Conservation (phyloP, 495 filamentous ascomycete genomes). For the Xylaria longipes region DNA sequence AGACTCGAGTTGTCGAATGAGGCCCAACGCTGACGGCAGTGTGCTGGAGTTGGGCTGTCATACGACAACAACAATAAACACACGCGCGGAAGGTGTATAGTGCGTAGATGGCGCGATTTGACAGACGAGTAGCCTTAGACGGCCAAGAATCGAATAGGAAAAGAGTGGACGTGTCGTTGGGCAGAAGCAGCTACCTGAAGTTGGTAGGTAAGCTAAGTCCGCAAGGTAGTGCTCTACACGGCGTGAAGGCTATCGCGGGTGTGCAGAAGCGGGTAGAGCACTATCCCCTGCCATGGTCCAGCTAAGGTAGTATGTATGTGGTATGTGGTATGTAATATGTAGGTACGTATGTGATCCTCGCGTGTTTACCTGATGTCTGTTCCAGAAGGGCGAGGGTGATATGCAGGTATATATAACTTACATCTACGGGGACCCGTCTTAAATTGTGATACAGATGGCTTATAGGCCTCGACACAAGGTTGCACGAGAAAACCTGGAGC, state of each 20-base stretch:
- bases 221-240: slow-evolving; percentile 24
- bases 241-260: slow-evolving; percentile 32
- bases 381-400: slow-evolving; percentile 24
- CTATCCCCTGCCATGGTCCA: slow-evolving; percentile 29
- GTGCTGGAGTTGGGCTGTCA: slow-evolving; percentile 30
- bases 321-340: slow-evolving; percentile 29
- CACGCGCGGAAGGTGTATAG: slow-evolving; percentile 25
- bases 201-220: slow-evolving; percentile 28
- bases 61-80: slow-evolving; percentile 22
- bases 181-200: slow-evolving; percentile 30
- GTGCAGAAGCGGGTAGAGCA: slow-evolving; percentile 27
- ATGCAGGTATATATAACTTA: slow-evolving; percentile 31
- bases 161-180: slow-evolving; percentile 26
- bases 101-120: slow-evolving; percentile 23
- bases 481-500: slow-evolving; percentile 28
- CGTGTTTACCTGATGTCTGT: slow-evolving; percentile 27
- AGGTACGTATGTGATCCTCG: slow-evolving; percentile 29
- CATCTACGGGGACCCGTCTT: slow-evolving; percentile 26
- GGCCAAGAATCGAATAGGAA: slow-evolving; percentile 26
- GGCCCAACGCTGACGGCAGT: slow-evolving; percentile 26
- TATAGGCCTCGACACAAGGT: slow-evolving; percentile 27
- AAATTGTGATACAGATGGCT: slow-evolving; percentile 26
- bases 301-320: slow-evolving; percentile 28
- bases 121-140: slow-evolving; percentile 15
- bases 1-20: slow-evolving; percentile 29